Base-by-base conservation (phyloP, 345 rosid species). In the Noccaea caerulescens region DNA sequence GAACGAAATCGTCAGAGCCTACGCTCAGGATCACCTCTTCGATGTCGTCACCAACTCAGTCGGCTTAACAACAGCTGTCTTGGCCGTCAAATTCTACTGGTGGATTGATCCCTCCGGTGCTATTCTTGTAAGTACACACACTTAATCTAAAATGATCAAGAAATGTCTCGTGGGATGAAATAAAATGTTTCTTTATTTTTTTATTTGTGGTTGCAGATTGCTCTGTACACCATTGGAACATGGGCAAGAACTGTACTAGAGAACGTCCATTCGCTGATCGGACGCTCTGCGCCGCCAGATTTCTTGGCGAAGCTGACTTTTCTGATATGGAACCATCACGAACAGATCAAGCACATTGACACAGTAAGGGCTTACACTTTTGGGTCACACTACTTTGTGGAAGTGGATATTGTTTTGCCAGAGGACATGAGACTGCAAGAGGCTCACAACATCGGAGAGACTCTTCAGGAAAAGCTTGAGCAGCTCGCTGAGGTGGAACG, bases 231-330 rank as follows among this genome's bases (percentile, higher is more conserved):
- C 0, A 87, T 87, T 67, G 72, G 25, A 32, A 87, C 93, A 2
- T 91, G 97, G 97, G 83, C 91, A 8, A 87, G 77, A 77, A 88
- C 87, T 1, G 97, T 91, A 20, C 27, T 91, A 2, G 91, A 91
- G 82, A 88, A 91, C 38, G 97, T 87, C 37, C 53, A 83, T 66
- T 81, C 89, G 37, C 79, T 89, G 14, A 87, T 91, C 3, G 93
- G 97, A 68, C 86, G 91, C 38, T 82, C 88, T 4, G 97, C 96
- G 0, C 96, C 97, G 8, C 97, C 97, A 7, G 93, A 91, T 34
- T 91, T 88, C 70, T 65, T 91, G 42, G 77, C 95, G 4, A 91
- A 91, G 68, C 75, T 91, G 16, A 91, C 90, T 1, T 91, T 85
- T 56, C 81, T 88, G 39, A 78, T 86, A 69, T 91, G 97, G 97